Base-by-base conservation (phyloP, 2,329 filamentous ascomycete species). In the Pseudonectria buxi region DNA sequence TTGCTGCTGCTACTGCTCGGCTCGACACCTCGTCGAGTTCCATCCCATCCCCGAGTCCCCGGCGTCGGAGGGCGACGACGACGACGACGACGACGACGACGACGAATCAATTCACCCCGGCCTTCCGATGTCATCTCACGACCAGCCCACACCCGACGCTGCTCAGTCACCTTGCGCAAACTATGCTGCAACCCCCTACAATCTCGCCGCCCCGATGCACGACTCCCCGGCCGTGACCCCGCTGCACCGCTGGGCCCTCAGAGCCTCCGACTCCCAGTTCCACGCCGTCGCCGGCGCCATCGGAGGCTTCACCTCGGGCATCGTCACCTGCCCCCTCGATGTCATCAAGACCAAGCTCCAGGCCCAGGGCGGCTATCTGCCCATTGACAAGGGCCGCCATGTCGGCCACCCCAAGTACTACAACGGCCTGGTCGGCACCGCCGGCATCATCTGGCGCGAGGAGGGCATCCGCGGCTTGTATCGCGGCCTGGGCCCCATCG, bases 281-380 rank as follows among this genome's bases (percentile, higher is more conserved):
- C 86, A 94, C 59, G 86, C 87, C 44, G 71, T 95, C 37, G 83
- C 87, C 28, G 92, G 92, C 37, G 90, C 89, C 32, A 72, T 86
- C 39, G 90, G 89, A 33, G 92, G 92, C 32, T 86, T 96, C 54
- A 88, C 87, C 14, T 95, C 89, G 7, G 92, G 92, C 33, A 77
- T 98, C 37, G 86, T 95, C 46, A 96, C 90, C 35, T 98, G 92
- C 60, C 92, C 92, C 28, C 80, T 98, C 50, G 92, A 98, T 69
- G 92, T 98, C 44, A 96, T 98, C 64, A 98, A 98, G 69, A 98
- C 92, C 29, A 96, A 95, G 63, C 67, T 98, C 41, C 92, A 98
- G 61, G 90, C 89, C 12, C 92, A 96, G 60, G 90, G 90, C 45
- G 86, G 87, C 14, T 94, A 94, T 61, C 49, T 61, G 48, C 73